Percentiles rank a stretch among this genome's conserved stretches.
Conservation (phyloP, 163 green algal species). For the Chlamydomonas reinhardtii region DNA sequence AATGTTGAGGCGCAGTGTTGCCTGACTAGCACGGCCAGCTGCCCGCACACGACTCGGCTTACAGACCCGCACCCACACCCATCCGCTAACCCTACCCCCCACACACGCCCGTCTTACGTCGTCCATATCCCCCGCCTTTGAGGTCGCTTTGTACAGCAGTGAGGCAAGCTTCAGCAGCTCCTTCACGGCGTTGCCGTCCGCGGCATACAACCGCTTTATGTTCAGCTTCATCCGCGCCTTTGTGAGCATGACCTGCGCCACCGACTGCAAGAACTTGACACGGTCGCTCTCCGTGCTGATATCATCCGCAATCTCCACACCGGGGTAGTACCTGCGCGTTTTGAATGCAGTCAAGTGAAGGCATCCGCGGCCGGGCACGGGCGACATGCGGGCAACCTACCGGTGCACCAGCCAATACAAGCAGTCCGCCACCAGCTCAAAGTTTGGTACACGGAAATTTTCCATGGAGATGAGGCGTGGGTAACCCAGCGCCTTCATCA, state of each 20-base stretch:
- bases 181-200: constrained; percentile 81
- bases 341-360: background rate
- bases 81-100: background rate
- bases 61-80: too few species aligned
- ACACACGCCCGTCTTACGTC: constrained; percentile 56
- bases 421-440: constrained; percentile 85
- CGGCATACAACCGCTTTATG: constrained; percentile 86
- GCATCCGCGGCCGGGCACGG: background rate
- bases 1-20: too few species aligned
- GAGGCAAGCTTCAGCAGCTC: constrained; percentile 86
- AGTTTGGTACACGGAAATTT: constrained; percentile 75
- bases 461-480: constrained; percentile 80
- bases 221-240: constrained; percentile 87
- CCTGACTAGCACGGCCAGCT: too few species aligned
- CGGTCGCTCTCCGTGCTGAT: constrained; percentile 83
- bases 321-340: constrained; percentile 79
- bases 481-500: constrained; percentile 80
- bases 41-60: too few species aligned
- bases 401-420: constrained; percentile 85
- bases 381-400: constrained; percentile 55
- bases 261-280: constrained; percentile 80
- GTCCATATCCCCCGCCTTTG: constrained; percentile 62
- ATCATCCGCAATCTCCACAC: constrained; percentile 77
- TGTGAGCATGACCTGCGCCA: constrained; percentile 73
- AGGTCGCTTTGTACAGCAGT: constrained; percentile 78